These are phyloP conservation scores for Tolypocladium sp. DNA, from an alignment of 2,329 filamentous ascomycete genomes.

Conservation along the genomic window DNA sequence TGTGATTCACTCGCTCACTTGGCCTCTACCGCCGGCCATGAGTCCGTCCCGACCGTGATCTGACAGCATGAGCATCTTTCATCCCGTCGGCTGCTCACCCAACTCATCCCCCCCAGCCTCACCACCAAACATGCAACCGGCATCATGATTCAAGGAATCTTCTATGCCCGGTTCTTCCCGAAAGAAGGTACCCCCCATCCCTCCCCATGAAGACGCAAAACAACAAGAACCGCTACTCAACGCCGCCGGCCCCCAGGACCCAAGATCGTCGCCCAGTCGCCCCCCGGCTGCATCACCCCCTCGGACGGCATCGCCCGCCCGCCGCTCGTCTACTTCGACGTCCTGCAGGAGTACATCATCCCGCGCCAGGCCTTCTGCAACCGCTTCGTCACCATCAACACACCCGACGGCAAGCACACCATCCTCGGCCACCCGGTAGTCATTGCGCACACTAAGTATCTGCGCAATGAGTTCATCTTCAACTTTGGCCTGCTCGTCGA, in stretches of 20 bases:
- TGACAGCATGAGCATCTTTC: neutral
- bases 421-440: constrained; percentile 86
- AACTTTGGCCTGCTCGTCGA: constrained; percentile 86
- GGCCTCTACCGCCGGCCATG: neutral
- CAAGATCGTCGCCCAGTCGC: constrained; percentile 54
- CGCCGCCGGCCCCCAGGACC: constrained; percentile 33
- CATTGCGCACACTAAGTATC: constrained; percentile 72
- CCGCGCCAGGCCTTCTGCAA: constrained; percentile 93
- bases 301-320: constrained; percentile 24
- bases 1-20: neutral
- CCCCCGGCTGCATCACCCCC: constrained; percentile 51
- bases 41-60: neutral
- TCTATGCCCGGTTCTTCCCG: constrained; percentile 61
- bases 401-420: constrained; percentile 58
- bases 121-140: neutral
- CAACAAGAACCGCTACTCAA: neutral
- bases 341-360: constrained; percentile 86
- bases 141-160: constrained; percentile 60
- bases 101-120: neutral
- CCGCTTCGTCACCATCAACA: constrained; percentile 73
- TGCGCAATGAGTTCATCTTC: constrained; percentile 95
- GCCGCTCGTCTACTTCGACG: constrained; percentile 75
- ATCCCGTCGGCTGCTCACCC: neutral
- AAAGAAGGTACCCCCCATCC: constrained; percentile 45
- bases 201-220: neutral